Percentiles rank a stretch among this genome's conserved stretches.
These are phyloP conservation scores for Myxozyma neglecta DNA, from an alignment of 805 yeast species.

Conservation along the genomic window DNA sequence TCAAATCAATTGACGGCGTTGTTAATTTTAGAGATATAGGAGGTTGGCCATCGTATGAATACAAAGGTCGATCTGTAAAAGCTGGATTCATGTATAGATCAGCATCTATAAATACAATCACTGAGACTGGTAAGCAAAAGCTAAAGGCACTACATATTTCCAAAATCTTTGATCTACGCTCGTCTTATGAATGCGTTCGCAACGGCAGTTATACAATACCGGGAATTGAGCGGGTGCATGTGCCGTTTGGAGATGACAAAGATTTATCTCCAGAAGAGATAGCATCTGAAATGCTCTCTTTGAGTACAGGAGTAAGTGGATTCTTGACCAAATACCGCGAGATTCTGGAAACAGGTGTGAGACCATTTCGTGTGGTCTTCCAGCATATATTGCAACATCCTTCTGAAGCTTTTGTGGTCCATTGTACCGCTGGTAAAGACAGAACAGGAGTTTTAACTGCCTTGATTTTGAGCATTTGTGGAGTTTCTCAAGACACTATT, in stretches of 20 bases:
- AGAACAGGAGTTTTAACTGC: constrained; percentile 76
- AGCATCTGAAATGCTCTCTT: constrained; percentile 44
- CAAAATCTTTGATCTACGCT: constrained; percentile 66
- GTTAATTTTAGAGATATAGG: constrained; percentile 78
- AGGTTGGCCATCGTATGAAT: constrained; percentile 54
- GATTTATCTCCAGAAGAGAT: constrained; percentile 66
- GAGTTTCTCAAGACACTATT: constrained; percentile 63
- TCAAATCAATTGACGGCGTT: constrained; percentile 62
- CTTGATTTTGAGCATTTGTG: constrained; percentile 60
- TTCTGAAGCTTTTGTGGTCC: constrained; percentile 55
- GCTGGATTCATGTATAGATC: constrained; percentile 60
- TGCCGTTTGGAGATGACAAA: constrained; percentile 60
- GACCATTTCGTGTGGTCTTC: constrained; percentile 53
- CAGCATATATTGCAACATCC: constrained; percentile 56
- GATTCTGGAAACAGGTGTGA: constrained; percentile 52
- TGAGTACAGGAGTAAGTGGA: constrained; percentile 61
- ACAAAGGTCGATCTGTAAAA: constrained; percentile 38
- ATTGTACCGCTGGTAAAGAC: constrained; percentile 83
- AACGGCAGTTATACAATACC: constrained; percentile 49
- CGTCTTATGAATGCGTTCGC: constrained; percentile 51
- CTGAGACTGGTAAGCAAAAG: constrained; percentile 50
- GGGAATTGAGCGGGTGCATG: constrained; percentile 52
- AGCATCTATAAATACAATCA: constrained; percentile 58
- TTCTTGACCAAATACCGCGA: constrained; percentile 63
- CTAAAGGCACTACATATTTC: constrained; percentile 50